Conservation (phyloP, 768 basidiomycete species). For the Pleurotus cornucopiae region DNA sequence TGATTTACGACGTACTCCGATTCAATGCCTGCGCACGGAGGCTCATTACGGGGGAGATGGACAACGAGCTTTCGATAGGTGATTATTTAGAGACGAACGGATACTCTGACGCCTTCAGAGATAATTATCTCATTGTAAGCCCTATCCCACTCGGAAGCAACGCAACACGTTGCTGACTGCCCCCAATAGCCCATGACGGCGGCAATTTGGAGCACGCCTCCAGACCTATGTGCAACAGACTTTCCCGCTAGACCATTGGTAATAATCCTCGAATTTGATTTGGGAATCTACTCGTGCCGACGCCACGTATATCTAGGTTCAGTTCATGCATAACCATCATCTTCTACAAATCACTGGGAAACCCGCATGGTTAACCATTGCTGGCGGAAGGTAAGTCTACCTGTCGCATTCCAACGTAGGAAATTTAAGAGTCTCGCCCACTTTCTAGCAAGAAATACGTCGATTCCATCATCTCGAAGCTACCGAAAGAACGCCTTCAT, state of each 20-base stretch:
- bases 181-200: slow-evolving; percentile 67
- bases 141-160: not conserved
- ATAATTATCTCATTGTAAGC: slow-evolving; percentile 72
- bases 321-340: slow-evolving; percentile 73
- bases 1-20: slow-evolving; percentile 66
- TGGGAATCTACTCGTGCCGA: not conserved
- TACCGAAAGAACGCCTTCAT: slow-evolving; percentile 53
- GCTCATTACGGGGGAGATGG: slow-evolving; percentile 29
- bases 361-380: slow-evolving; percentile 69
- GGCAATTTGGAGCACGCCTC: slow-evolving; percentile 76
- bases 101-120: slow-evolving; percentile 63
- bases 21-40: slow-evolving; percentile 68
- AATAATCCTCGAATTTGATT: slow-evolving; percentile 9
- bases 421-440: not conserved
- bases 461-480: slow-evolving; percentile 48
- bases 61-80: slow-evolving; percentile 36
- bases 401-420: not conserved
- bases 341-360: slow-evolving; percentile 68
- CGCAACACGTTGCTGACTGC: not conserved
- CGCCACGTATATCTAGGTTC: slow-evolving; percentile 33
- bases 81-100: slow-evolving; percentile 59
- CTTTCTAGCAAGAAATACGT: slow-evolving; percentile 58
- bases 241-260: slow-evolving; percentile 70
- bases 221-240: slow-evolving; percentile 62
- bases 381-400: slow-evolving; percentile 59